These are phyloP conservation scores for Solanum hybrid DNA, from an alignment of 305 asterid genomes.

Conservation along the genomic window DNA sequence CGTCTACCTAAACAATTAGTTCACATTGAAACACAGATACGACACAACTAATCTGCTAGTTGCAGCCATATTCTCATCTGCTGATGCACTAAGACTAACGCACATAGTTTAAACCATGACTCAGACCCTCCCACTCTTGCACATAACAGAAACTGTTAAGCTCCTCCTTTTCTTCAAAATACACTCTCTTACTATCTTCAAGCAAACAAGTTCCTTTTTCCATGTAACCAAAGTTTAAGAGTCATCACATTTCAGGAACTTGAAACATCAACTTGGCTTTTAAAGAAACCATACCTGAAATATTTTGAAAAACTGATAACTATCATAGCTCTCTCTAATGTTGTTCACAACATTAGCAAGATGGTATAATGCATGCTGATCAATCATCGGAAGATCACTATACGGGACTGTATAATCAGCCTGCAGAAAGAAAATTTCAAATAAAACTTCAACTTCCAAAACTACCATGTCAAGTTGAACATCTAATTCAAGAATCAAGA, in stretches of 20 bases:
- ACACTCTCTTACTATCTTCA: not conserved
- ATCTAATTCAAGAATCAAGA: not conserved
- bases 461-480: not conserved
- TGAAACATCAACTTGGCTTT: not conserved
- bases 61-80: not conserved
- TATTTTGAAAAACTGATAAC: conserved; percentile 86
- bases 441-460: not conserved
- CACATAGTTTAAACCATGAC: not conserved
- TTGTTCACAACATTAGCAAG: conserved; percentile 69
- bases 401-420: conserved; percentile 66
- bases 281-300: conserved; percentile 56
- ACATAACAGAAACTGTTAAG: not conserved
- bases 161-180: not conserved
- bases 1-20: not conserved
- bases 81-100: not conserved
- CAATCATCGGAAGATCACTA: conserved; percentile 71
- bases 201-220: not conserved
- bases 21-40: not conserved
- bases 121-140: too few relatives aligned
- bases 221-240: not conserved
- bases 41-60: not conserved
- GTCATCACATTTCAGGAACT: not conserved
- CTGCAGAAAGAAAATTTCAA: conserved; percentile 30
- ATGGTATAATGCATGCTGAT: conserved; percentile 82
- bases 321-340: conserved; percentile 79